Base-by-base conservation (phyloP, 192 early-diverging fungal species). In the Paraglomus brasilianum region DNA sequence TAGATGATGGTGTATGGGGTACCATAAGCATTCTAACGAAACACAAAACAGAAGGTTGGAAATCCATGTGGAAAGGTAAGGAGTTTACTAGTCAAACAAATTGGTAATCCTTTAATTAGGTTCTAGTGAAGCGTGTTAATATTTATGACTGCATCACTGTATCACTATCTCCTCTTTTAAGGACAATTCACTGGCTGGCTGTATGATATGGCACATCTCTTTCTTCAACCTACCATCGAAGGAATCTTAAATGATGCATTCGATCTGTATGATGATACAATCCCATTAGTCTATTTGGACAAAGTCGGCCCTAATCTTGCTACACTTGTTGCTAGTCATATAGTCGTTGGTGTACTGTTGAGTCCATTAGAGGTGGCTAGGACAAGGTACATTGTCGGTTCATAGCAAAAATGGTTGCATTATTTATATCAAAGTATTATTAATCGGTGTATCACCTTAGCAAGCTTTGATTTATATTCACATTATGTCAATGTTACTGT, bases 361-460 rank as follows among this genome's bases (percentile, higher is more conserved):
- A 92, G 90, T 66, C 97, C 97, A 4, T 78, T 99, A 50, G 97
- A 99, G 69, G 78, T 98, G 13, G 85, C 92, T 53, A 85, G 89
- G 48, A 97, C 95, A 21, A 75, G 93, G 91, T 93, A 47, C 61
- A 8, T 64, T 55, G 41, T 5, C 21, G 13, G 8, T n/a, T n/a
- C n/a, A n/a, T n/a, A n/a, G n/a, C 24, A 13, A 11, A 19, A 15
- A 58, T 58, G 41, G 15, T 2, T 58, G 11, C 5, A 17, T 21
- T 56, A 11, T 56, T 22, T 17, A 21, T 62, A 42, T 44, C 21
- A 44, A n/a, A 62, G 5, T 17, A 24, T 62, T 8, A 17, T 22
- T 44, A 30, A 45, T 43, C 17, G 42, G 19, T 60, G n/a, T n/a
- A 17, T 21, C 9, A 17, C 19, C 22, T 46, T 56, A 11, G 0